Evolutionary conservation across 2,329 filamentous ascomycete genomes (phyloP), one percentile per base, ranked within the genome.

Genomic region (Leptographium lundbergii): DNA sequence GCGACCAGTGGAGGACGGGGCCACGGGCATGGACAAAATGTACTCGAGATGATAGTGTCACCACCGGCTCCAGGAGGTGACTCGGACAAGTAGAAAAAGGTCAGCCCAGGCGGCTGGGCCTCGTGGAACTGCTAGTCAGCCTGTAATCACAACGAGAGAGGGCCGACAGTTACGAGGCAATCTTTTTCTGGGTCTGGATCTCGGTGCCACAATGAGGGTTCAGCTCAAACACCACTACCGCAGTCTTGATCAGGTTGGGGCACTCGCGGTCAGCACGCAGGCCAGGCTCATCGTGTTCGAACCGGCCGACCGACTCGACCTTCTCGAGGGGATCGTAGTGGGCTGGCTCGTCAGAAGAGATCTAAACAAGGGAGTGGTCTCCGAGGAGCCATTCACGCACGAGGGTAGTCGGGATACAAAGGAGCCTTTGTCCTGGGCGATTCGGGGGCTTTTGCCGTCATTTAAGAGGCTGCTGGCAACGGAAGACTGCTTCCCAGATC

Each of bases 11-110:
- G 10, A 39, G 13, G 6, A 39, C 36, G 6, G 36, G 36, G 63
- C 4, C 62, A 45, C n/a, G 58, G 57, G n/a, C 48, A 19, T 14
- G 24, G 4, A 25, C 11, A 56, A 62, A 32, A 60, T 58, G 34
- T 27, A 19, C 50, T 53, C 14, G 50, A 53, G 67, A 95, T 96
- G 5, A 95, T 74, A 0, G 91, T 96, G 68, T 96, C 90, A 53
- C 91, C 91, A 32, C 91, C 91, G 0, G 83, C 85, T 36, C 81
- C 78, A 0, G 54, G 63, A 6, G 91, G 91, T 42, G 81, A 86
- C 67, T 96, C 91, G n/a, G 96, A 80, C 58, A 91, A 78, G 68
- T 95, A 95, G 45, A 96, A 73, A 72, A 96, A 95, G 0, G 91
- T 95, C 0, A 90, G 95, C 25, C 90, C 89, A 0, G 91, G 91